Percentiles rank a stretch among this genome's conserved stretches.
phyloP scores from a whole-genome alignment of 1,284 basidiomycete genomes.

The Termitomyces sp. region DNA sequence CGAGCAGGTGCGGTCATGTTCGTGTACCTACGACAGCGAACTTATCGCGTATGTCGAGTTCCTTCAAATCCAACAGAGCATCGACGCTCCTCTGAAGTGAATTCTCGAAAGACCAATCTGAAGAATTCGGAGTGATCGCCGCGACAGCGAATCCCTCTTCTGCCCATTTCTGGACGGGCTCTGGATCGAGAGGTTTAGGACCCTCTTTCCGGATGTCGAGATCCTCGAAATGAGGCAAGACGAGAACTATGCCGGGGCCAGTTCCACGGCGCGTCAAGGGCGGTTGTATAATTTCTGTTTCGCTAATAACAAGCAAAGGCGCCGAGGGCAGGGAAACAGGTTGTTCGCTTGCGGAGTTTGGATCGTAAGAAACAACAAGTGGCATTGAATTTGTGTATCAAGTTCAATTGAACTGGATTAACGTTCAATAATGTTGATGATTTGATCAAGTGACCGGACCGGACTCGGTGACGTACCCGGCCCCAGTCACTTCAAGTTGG shows the following conservation, averaged over 20 bases:
- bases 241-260: constrained; percentile 40
- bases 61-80: constrained; percentile 28
- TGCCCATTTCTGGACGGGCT: constrained; percentile 45
- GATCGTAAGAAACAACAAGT: constrained; percentile 29
- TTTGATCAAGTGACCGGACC: too few relatives aligned
- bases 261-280: constrained; percentile 41
- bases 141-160: constrained; percentile 46
- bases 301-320: constrained; percentile 26
- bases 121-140: constrained; percentile 26
- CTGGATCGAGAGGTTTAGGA: constrained; percentile 36
- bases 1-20: neutral
- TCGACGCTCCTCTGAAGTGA: constrained; percentile 28
- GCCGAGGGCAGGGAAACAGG: constrained; percentile 36
- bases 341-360: constrained; percentile 33
- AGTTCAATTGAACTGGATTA: too few relatives aligned
- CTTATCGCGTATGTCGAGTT: constrained; percentile 37
- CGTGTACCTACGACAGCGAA: constrained; percentile 37
- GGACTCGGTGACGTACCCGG: too few relatives aligned
- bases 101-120: constrained; percentile 21
- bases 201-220: constrained; percentile 19
- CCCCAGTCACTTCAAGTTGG: too few relatives aligned
- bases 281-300: constrained; percentile 34
- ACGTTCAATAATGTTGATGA: too few relatives aligned
- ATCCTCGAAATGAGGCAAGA: constrained; percentile 30
- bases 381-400: neutral